Evolutionary conservation across 768 basidiomycete species (phyloP), one percentile per base, ranked within the genome.

Genomic region (Termitomyces sp.): DNA sequence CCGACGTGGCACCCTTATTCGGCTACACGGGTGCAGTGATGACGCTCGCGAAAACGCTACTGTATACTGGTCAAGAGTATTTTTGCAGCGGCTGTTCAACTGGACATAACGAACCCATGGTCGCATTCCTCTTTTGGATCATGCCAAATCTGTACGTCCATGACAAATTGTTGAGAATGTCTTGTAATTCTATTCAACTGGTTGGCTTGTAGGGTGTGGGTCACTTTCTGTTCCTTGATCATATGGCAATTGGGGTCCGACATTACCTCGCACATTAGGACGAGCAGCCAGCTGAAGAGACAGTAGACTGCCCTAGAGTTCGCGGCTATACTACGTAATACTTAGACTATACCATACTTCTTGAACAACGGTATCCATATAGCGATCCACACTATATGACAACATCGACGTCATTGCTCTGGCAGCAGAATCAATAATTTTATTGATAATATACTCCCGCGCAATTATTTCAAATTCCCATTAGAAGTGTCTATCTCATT

Each of bases 11-110:
- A 3, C 86, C 89, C 2, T 64, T 93, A 10, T 68, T 93, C 42
- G 91, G 91, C 4, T 91, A 91, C 67, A 78, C 85, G 10, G 82
- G 82, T 12, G 86, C 80, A 8, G 75, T 80, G 6, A 85, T 90
- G 81, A 93, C 91, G 3, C 72, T 91, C 33, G 83, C 82, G 33
- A 93, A 93, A 76, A 94, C 91, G 1, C 71, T 81, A 2, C 79
- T 93, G 32, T 94, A 93, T 70, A 79, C 80, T 65, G 65, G 76
- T 22, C 85, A 91, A 71, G 90, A 92, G 70, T 83, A 84, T 68
- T 89, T 81, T 65, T 90, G 89, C 67, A 77, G 78, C n/a, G 77
- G 76, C 12, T 91, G 89, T 68, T 71, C 81, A 33, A 71, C 83
- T 39, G 84, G 88, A 36, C 85, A 91, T 68, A 88, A 89, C 65